These are phyloP conservation scores for Penicillium sclerotigenum DNA, from an alignment of 2,329 filamentous ascomycete species.

Conservation along the genomic window DNA sequence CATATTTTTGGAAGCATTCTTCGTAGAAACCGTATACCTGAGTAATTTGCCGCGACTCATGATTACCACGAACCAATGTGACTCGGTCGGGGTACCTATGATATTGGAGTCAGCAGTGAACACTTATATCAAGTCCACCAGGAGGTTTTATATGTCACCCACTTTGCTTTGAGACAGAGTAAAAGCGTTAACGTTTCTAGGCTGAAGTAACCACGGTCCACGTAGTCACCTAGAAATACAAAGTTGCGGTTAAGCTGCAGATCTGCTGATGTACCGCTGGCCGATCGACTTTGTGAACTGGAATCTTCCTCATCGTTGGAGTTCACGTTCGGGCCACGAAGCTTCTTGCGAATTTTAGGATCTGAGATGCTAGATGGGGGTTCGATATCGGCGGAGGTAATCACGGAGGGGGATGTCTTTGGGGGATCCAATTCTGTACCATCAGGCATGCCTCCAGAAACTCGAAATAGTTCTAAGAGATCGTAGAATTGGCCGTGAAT, in stretches of 20 bases:
- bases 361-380: slow-evolving; percentile 85
- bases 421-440: slow-evolving; percentile 69
- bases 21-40: slow-evolving; percentile 98
- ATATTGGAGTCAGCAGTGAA: not conserved
- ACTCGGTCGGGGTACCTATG: slow-evolving; percentile 86
- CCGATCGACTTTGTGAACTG: slow-evolving; percentile 26
- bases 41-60: slow-evolving; percentile 95
- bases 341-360: slow-evolving; percentile 80
- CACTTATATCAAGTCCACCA: not conserved
- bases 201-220: slow-evolving; percentile 71
- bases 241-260: slow-evolving; percentile 62
- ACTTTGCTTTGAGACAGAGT: slow-evolving; percentile 71
- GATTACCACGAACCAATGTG: slow-evolving; percentile 90
- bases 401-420: slow-evolving; percentile 67
- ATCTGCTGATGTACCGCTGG: slow-evolving; percentile 30
- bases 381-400: slow-evolving; percentile 88
- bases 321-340: slow-evolving; percentile 51
- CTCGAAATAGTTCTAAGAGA: slow-evolving; percentile 90
- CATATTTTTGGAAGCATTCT: slow-evolving; percentile 93
- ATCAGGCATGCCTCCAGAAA: slow-evolving; percentile 94
- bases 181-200: slow-evolving; percentile 70
- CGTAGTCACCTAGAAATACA: slow-evolving; percentile 70
- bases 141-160: slow-evolving; percentile 18
- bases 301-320: slow-evolving; percentile 36
- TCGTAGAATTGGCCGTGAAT: slow-evolving; percentile 99